Evolutionary conservation across 208 protist species (phyloP), one percentile per base, ranked within the genome.

Genomic region (Willaertia magna): DNA sequence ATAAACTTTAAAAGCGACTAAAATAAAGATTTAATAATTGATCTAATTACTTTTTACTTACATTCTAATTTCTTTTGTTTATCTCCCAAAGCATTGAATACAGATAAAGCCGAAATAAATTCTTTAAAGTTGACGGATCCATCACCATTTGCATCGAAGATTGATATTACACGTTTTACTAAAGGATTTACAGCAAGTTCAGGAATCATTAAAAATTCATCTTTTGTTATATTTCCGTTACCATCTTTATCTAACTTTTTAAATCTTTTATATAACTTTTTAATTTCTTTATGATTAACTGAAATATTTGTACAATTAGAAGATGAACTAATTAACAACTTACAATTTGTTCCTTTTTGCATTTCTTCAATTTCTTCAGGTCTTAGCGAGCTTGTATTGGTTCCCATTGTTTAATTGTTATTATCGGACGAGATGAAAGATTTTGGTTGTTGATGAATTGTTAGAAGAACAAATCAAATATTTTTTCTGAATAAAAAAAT

Each of bases 1-100:
- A 87, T 98, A 98, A 88, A 98, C 95, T 85, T 94, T 95, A 88
- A 95, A 98, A 42, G 93, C 49, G 59, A 75, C 79, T 49, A 43
- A 30, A 34, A 3, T 78, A 22, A 20, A 86, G 39, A 81, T 84
- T 79, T 48, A 39, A 14, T 44, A 87, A 22, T 76, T 39, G 16
- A 79, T 7, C 2, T 49, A 34, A 7, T 40, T 6, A 20, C 43
- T 26, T 34, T 42, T 49, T 49, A 86, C 47, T 74, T 86, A 93
- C 89, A 94, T 79, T 87, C 76, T 46, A 95, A 87, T 89, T 95
- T 96, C 30, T 87, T 86, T 47, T 93, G 79, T 49, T 91, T 88
- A 34, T 87, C 61, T 44, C 87, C 89, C 61, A 90, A 88, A n/a
- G 87, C 46, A 12, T 90, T 88, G 26, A 97, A 94, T 18, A 94